Evolutionary conservation across 805 yeast genomes (phyloP).

Genomic region (Saturnispora dispora): DNA sequence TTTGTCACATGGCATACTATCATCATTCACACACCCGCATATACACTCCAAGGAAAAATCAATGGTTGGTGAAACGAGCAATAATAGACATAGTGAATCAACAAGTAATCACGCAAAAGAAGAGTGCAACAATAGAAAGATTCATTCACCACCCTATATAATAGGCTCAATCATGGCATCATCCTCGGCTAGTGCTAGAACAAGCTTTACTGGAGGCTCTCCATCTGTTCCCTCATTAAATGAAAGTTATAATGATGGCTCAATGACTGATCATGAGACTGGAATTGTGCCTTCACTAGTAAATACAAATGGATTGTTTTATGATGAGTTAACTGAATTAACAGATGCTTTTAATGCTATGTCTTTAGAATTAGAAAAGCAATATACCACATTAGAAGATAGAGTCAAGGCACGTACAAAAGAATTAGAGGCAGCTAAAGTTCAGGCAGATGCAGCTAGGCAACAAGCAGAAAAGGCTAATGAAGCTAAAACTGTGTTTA

Average conservation of each 20-base stretch:
- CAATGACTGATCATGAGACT: not conserved
- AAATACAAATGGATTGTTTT: conserved; percentile 35
- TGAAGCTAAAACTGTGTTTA: conserved; percentile 90
- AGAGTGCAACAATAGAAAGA: not conserved
- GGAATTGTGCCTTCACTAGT: conserved; percentile 19
- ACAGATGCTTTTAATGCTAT: conserved; percentile 85
- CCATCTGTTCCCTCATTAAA: conserved; percentile 8
- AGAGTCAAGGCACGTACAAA: conserved; percentile 79
- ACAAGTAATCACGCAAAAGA: not conserved
- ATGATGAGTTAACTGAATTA: conserved; percentile 81
- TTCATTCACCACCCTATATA: not conserved
- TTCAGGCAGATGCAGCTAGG: conserved; percentile 49
- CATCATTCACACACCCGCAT: conserved; percentile 3
- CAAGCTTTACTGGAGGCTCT: conserved; percentile 7
- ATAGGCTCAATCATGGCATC: not conserved
- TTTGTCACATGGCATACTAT: not conserved
- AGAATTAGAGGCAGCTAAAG: conserved; percentile 80
- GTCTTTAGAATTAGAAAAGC: conserved; percentile 81
- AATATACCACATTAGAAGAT: conserved; percentile 78
- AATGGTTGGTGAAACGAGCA: not conserved
- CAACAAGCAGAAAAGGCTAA: conserved; percentile 69
- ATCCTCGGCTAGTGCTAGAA: not conserved
- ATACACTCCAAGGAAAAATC: conserved; percentile 7
- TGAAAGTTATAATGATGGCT: conserved; percentile 9
- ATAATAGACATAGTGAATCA: not conserved